A percentile compares a stretch with the other conserved stretches of the same genome.
phyloP scores from a whole-genome alignment of 2,329 filamentous ascomycete species.

The Phialophora expanda region DNA sequence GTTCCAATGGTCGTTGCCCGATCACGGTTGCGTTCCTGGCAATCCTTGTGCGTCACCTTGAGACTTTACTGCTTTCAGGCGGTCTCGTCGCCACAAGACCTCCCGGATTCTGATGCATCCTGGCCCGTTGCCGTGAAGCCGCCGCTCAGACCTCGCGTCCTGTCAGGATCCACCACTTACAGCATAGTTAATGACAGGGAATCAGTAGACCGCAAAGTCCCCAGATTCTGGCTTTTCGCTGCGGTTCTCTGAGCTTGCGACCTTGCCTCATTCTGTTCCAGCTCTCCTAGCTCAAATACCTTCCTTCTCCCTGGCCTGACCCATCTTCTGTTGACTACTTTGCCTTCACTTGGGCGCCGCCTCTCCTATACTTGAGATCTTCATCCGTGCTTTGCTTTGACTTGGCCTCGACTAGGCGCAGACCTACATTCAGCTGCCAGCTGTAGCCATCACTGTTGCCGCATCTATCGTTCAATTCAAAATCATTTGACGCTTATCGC shows the following conservation, averaged over 20 bases:
- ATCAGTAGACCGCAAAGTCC: slow-evolving; percentile 22
- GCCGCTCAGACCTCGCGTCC: slow-evolving; percentile 24
- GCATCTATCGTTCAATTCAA: background rate
- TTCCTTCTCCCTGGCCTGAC: slow-evolving; percentile 30
- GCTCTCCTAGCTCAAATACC: slow-evolving; percentile 32
- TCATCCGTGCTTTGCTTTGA: slow-evolving; percentile 1
- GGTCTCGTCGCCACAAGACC: slow-evolving; percentile 24
- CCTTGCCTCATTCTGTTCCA: slow-evolving; percentile 29
- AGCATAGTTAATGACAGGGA: slow-evolving; percentile 1
- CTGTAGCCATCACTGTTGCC: slow-evolving; percentile 8
- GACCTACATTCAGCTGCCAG: background rate
- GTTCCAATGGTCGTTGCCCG: slow-evolving; percentile 23
- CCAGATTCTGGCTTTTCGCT: slow-evolving; percentile 20
- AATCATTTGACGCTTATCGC: slow-evolving; percentile 23
- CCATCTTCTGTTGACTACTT: slow-evolving; percentile 29
- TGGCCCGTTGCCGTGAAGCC: slow-evolving; percentile 30
- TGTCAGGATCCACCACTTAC: slow-evolving; percentile 16
- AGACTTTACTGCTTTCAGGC: slow-evolving; percentile 9
- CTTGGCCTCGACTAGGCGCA: background rate
- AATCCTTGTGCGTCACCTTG: slow-evolving; percentile 15
- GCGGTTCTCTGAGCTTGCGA: slow-evolving; percentile 10
- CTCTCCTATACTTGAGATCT: background rate
- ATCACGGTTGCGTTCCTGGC: slow-evolving; percentile 32
- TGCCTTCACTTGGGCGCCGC: slow-evolving; percentile 19
- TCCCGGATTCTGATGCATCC: slow-evolving; percentile 22